Evolutionary conservation across 2,329 filamentous ascomycete genomes (phyloP).

Genomic region (Chaetomium olivaceum): DNA sequence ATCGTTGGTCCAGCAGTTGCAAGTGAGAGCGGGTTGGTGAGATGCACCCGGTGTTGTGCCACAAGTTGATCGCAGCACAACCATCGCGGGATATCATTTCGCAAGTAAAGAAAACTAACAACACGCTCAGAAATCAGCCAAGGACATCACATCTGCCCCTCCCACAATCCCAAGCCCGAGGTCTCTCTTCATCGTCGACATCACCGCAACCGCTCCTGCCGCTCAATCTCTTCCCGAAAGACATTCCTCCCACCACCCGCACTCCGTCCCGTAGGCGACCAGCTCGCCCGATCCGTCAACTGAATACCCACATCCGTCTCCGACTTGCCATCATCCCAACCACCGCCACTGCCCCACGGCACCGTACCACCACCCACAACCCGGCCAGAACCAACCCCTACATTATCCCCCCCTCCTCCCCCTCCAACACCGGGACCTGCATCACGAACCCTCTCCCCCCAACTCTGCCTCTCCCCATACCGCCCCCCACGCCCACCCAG

Average conservation of each 20-base stretch:
- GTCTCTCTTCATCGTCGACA: neutral
- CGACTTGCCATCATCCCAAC: constrained; percentile 21
- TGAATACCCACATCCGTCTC: constrained; percentile 33
- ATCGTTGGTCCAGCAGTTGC: neutral
- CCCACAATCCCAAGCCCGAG: neutral
- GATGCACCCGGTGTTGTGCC: neutral
- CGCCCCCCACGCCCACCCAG: constrained; percentile 28
- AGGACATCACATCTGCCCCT: too few relatives aligned
- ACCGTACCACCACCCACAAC: neutral
- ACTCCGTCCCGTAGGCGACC: constrained; percentile 33
- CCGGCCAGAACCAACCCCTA: neutral
- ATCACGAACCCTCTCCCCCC: constrained; percentile 22
- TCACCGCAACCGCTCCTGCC: constrained; percentile 35
- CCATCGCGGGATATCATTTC: neutral
- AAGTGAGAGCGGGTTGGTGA: neutral
- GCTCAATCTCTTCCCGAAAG: constrained; percentile 42
- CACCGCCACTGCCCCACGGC: neutral
- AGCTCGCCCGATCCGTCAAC: constrained; percentile 38
- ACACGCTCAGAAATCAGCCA: neutral
- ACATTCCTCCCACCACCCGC: constrained; percentile 33
- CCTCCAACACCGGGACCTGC: neutral
- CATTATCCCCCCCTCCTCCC: neutral
- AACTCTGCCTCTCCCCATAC: constrained; percentile 34
- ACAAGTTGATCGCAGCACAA: neutral
- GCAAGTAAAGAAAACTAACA: neutral